Base-by-base conservation (phyloP, 106 monocot species). In the Chionographis japonica region DNA sequence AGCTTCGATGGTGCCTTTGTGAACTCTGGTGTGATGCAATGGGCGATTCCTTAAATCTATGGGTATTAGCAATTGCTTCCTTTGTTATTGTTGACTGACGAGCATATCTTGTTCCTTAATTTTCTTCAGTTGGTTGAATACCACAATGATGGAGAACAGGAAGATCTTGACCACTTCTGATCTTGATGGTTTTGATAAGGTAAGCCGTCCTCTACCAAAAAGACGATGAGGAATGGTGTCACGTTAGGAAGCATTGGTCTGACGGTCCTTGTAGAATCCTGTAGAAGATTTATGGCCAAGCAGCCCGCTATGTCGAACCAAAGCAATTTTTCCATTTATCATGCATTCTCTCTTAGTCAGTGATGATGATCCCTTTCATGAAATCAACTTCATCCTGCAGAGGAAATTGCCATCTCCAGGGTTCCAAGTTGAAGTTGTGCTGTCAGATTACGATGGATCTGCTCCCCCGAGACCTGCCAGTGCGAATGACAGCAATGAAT, bases 331-430 rank as follows among this genome's bases (percentile, higher is more conserved):
- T 46, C 9, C 46, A 46, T 46, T 46, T 46, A 46, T 46, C 5
- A 10, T 46, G 27, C 27, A 27, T 46, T 6, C 46, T 10, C 46
- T 10, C 9, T 6, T 46, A 46, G 46, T 46, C 9, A 10, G 9
- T 46, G 27, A 27, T 27, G 27, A 27, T 27, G 27, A 27, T 27
- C 27, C 27, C 27, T 27, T 27, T 27, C 50, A 53, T 39, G 59
- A 19, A 72, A 14, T 36, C 2, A 53, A 54, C 39, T 66, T 70
- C 72, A 8, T 71, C 4, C 13, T 81, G 66, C 77, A 92, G 95
- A 86, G 95, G 60, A 97, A 97, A 80, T 68, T 92, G 12, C 88
- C 95, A 8, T 97, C 95, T 52, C 89, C 95, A 37, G 95, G 95
- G 57, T 97, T 97, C 78, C 86, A 92, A 73, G 84, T 97, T 36